Percentiles rank a stretch among this genome's conserved stretches.
Conservation (phyloP, 163 green algal species). For the Chlorella variabilis region DNA sequence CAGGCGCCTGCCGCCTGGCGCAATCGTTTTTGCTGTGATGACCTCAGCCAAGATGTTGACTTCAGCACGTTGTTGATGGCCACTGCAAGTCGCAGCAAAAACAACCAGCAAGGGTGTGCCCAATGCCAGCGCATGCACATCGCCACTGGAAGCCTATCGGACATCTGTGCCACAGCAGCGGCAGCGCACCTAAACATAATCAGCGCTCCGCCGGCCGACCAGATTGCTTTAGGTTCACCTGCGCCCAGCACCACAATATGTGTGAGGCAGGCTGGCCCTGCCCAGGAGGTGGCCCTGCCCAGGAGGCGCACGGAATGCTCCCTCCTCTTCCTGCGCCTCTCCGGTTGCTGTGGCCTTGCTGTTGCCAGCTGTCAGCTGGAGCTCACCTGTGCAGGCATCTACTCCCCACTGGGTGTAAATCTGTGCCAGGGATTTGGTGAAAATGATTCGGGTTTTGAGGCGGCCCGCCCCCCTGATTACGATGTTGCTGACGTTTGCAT, state of each 20-base stretch:
- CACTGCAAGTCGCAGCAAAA: no score
- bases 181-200: background rate
- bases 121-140: no score
- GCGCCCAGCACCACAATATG: no score
- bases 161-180: background rate
- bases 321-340: no score
- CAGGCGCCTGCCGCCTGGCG: background rate
- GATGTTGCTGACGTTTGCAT: background rate
- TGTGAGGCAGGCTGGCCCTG: no score
- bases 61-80: background rate
- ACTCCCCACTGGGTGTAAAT: background rate
- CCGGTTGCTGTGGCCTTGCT: no score
- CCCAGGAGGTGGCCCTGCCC: no score
- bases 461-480: background rate
- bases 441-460: background rate
- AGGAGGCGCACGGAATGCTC: no score
- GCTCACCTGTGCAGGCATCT: constrained; percentile 1
- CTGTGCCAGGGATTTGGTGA: background rate
- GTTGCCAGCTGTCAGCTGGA: no score
- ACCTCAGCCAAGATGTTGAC: background rate
- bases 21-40: background rate
- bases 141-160: no score
- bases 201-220: background rate
- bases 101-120: no score
- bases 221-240: background rate